A percentile compares a stretch with the other conserved stretches of the same genome.
Conservation (phyloP, 257 asterid genomes). For the Anisodus tanguticus region DNA sequence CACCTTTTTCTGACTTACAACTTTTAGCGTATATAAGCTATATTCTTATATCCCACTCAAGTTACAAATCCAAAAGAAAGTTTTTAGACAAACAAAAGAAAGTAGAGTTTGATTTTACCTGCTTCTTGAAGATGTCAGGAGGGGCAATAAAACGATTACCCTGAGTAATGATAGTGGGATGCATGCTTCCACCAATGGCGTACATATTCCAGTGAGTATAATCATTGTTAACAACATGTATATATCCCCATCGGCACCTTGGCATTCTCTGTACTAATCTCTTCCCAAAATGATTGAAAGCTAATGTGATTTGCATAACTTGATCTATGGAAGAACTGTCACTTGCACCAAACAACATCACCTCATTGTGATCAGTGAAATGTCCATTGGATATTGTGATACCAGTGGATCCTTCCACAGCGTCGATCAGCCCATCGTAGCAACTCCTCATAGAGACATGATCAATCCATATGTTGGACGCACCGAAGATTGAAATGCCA, state of each 20-base stretch:
- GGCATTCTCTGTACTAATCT: constrained; percentile 83
- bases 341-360: constrained; percentile 66
- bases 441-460: constrained; percentile 60
- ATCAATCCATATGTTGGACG: constrained; percentile 68
- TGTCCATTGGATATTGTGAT: constrained; percentile 66
- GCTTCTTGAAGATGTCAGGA: constrained; percentile 41
- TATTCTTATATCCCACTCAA: no score
- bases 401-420: constrained; percentile 57
- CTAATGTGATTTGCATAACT: constrained; percentile 67
- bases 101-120: constrained; percentile 41
- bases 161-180: constrained; percentile 73
- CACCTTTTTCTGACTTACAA: no score
- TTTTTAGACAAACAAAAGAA: background rate
- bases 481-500: constrained; percentile 58
- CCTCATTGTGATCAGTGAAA: constrained; percentile 68
- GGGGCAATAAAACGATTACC: constrained; percentile 72
- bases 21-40: no score
- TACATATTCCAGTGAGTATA: constrained; percentile 82
- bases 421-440: constrained; percentile 61
- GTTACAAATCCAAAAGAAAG: no score
- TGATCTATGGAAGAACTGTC: constrained; percentile 44
- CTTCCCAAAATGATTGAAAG: constrained; percentile 74
- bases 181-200: constrained; percentile 69
- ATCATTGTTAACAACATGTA: constrained; percentile 74
- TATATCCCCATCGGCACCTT: constrained; percentile 57